A percentile compares a stretch with the other conserved stretches of the same genome.
Evolutionary conservation across 2,329 filamentous ascomycete species (phyloP).

Genomic region (Diaporthe caulivora): DNA sequence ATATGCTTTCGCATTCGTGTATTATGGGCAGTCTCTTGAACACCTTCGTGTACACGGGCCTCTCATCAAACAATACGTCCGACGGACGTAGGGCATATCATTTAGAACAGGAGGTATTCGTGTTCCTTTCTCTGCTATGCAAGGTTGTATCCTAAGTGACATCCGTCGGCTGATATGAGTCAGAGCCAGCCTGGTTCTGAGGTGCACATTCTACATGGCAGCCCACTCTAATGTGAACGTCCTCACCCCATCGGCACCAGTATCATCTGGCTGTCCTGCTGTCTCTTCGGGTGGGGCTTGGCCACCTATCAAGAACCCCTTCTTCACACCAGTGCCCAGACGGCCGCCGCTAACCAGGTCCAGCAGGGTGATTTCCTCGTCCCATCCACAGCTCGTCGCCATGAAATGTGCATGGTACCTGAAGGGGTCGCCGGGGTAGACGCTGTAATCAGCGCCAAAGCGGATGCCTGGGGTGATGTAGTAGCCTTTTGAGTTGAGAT

Average conservation of each 20-base stretch:
- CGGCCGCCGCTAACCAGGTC: constrained; percentile 89
- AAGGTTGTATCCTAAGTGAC: neutral
- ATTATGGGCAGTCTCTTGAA: neutral
- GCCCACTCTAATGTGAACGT: constrained; percentile 95
- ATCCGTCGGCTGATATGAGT: too few species aligned
- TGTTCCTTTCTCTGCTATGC: neutral
- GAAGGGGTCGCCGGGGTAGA: constrained; percentile 94
- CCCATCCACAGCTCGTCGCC: constrained; percentile 86
- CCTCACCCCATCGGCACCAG: constrained; percentile 63
- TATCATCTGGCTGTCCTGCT: constrained; percentile 36
- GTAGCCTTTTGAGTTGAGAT: constrained; percentile 83
- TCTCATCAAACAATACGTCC: neutral
- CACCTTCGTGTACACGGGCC: constrained; percentile 3
- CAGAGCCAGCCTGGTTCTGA: neutral
- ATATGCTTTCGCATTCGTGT: constrained; percentile 1
- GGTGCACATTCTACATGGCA: constrained; percentile 73
- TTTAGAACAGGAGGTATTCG: constrained; percentile 3
- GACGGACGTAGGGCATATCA: neutral
- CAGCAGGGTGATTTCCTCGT: constrained; percentile 85
- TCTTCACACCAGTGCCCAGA: constrained; percentile 95
- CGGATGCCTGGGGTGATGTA: constrained; percentile 92
- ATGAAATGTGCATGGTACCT: constrained; percentile 97
- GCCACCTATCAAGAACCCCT: constrained; percentile 89
- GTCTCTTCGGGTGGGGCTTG: constrained; percentile 55
- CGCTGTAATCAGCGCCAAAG: constrained; percentile 94